phyloP scores from a whole-genome alignment of 306 rosid genomes.

The Arachis stenosperma region DNA sequence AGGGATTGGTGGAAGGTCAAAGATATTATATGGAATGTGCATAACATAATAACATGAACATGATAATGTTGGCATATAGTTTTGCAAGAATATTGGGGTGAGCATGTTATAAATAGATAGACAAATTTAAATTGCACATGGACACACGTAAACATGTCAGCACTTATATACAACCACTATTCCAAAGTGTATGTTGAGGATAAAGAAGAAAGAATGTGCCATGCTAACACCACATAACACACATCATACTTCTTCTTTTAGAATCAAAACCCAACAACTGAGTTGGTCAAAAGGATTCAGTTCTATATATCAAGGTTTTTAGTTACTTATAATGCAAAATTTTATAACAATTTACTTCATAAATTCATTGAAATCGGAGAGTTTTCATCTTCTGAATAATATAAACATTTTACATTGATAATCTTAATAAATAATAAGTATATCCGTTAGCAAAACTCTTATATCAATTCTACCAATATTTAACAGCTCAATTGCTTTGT shows the following conservation, averaged over 20 bases:
- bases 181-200: background rate
- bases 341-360: too few species aligned
- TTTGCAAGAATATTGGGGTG: slow-evolving; percentile 22
- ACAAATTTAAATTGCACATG: slow-evolving; percentile 29
- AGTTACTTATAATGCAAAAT: too few species aligned
- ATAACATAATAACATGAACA: background rate
- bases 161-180: background rate
- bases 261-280: background rate
- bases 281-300: background rate
- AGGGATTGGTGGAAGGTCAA: slow-evolving; percentile 17
- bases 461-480: background rate
- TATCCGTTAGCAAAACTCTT: too few species aligned
- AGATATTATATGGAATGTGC: slow-evolving; percentile 6
- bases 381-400: too few species aligned
- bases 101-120: slow-evolving; percentile 17
- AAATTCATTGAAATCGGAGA: too few species aligned
- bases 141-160: slow-evolving; percentile 14
- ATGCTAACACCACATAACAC: background rate
- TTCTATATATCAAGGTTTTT: background rate
- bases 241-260: background rate
- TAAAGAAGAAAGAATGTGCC: slow-evolving; percentile 2
- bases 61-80: slow-evolving; percentile 9
- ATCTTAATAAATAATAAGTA: too few species aligned
- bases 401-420: too few species aligned
- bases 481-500: background rate